Conservation (phyloP, 768 basidiomycete species). For the Phlegmacium glaucopus region DNA sequence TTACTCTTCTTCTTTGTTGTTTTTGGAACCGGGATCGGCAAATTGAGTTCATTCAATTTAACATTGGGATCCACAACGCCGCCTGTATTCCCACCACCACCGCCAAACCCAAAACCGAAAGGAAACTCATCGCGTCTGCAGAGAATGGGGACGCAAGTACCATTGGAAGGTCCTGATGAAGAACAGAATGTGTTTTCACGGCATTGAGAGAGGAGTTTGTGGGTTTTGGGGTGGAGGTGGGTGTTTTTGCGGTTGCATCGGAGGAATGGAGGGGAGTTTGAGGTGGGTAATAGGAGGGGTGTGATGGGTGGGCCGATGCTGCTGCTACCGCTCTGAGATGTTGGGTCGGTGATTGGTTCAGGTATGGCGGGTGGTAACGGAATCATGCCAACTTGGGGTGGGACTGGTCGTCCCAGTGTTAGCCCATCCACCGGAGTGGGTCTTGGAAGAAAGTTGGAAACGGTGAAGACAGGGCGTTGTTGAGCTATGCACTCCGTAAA, state of each 20-base stretch:
- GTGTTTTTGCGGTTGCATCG: conserved; percentile 43
- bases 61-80: not conserved
- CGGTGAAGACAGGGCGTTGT: too few species aligned
- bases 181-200: conserved; percentile 56
- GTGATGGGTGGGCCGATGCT: not conserved
- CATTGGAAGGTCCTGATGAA: conserved; percentile 18
- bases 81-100: conserved; percentile 5
- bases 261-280: conserved; percentile 18
- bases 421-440: too few species aligned
- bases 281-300: conserved; percentile 8
- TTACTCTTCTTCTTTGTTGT: conserved; percentile 5
- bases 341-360: not conserved
- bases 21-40: not conserved
- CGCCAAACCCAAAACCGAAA: conserved; percentile 39
- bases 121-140: conserved; percentile 64
- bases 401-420: too few species aligned
- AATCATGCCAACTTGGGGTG: too few species aligned
- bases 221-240: conserved; percentile 49
- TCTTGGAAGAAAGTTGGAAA: too few species aligned
- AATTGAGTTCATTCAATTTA: not conserved
- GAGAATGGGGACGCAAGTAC: conserved; percentile 48
- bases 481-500: too few species aligned
- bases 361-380: too few species aligned
- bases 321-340: not conserved
- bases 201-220: conserved; percentile 61